Base-by-base conservation (phyloP, 164 flowering plant species). In the Stephania japonica region DNA sequence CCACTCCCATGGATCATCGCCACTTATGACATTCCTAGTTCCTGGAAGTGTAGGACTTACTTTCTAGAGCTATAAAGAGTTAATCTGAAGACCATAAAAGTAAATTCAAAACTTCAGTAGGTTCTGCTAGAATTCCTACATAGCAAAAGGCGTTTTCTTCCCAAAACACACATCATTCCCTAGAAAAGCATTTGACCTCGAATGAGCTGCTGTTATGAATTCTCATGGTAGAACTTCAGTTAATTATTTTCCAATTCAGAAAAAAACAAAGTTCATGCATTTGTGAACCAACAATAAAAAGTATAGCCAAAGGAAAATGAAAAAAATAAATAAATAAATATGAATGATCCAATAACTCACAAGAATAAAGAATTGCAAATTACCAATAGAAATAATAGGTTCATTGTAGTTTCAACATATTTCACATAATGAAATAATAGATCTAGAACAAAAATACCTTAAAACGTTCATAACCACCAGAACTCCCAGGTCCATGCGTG, bases 391-490 rank as follows among this genome's bases (percentile, higher is more conserved):
- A 7, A 47, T 7, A 47, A 50, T 67, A 71, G 73, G 32, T 70
- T 49, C 13, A 26, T 44, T 16, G 14, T 23, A 7, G n/a, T 47
- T 24, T 21, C 19, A 18, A 68, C 59, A 12, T 25, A 32, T 59
- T 61, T 18, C 47, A 26, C 41, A 6, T 24, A 32, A 32, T 44
- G 25, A 24, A 63, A 1, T 6, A 49, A 75, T 65, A 32, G 9
- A 10, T n/a, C 21, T 19, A 59, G 24, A 75, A 70, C 47, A 12
- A 71, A 76, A 12, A 41, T 84, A 89, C 88, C 90, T 84, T 75
- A 6, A 72, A 41, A 75, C 44, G 74, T 47, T 81, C 86, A 74
- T 81, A 82, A 72, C 86, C 78, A 71, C 84, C 79, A 65, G 86
- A 80, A 66, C 80, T 75, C 32, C 86, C 81, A 75, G 77, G 72